Base-by-base conservation (phyloP, 306 rosid species). In the Erythrophleum fordii region DNA sequence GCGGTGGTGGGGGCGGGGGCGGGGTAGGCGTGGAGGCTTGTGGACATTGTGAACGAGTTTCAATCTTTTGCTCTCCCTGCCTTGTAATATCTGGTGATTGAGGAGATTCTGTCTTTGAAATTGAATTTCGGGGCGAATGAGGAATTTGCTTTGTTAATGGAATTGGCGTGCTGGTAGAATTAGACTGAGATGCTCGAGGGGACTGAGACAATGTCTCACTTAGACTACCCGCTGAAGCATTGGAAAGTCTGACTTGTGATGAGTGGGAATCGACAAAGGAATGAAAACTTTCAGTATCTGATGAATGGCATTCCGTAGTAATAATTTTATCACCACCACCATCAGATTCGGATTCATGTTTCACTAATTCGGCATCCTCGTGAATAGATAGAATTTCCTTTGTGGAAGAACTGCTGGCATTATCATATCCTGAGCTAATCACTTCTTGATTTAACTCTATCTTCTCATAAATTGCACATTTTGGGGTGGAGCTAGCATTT, bases 221-320 rank as follows among this genome's bases (percentile, higher is more conserved):
- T 4, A 82, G 69, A 73, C 87, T 84, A 55, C 81, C 78, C 14
- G 73, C 87, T 2, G 99, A 95, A 72, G 96, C 97, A 86, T 90
- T 86, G 26, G 99, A 95, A 81, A 89, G 94, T 81, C 98, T 87
- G 16, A 76, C 20, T 51, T 76, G 90, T 35, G 94, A 89, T 8
- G 87, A 73, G 80, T 84, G 84, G n/a, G 98, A 90, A 80, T 93
- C 93, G 52, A 80, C 90, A 39, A 94, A 69, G 26, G 99, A 96
- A 86, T 93, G 99, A 77, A 96, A 96, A 3, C 97, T 93, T 84
- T 93, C 98, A 76, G 85, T 60, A 64, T 88, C 97, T 22, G 98
- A 92, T 6, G 88, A 82, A 87, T 79, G 80, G 16, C 76, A 48
- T 76, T 84, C 88, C 81, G 72, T 56, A 35, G 87, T 81, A 75